phyloP scores from a whole-genome alignment of 2,329 filamentous ascomycete genomes.

The Fusarium sulawesiense region DNA sequence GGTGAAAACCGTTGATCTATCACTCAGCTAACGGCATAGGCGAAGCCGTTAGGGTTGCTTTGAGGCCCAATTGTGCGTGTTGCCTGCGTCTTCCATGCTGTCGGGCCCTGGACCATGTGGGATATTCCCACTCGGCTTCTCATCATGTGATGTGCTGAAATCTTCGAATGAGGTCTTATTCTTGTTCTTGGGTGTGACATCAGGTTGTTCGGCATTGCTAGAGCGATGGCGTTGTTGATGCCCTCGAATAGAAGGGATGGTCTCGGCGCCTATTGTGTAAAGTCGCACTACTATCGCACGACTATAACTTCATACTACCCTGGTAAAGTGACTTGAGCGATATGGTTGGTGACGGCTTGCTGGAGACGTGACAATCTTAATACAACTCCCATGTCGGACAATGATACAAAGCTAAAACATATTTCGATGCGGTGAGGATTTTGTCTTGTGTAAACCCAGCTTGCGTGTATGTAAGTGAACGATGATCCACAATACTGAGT shows the following conservation, averaged over 20 bases:
- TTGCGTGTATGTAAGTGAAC: not conserved
- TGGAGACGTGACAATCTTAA: constrained; percentile 31
- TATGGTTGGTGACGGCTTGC: constrained; percentile 32
- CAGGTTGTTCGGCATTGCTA: constrained; percentile 19
- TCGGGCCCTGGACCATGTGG: constrained; percentile 31
- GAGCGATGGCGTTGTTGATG: constrained; percentile 7
- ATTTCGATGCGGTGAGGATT: constrained; percentile 23
- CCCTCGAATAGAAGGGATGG: constrained; percentile 23
- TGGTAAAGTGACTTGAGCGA: constrained; percentile 16
- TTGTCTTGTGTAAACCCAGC: not conserved
- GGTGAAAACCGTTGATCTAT: constrained; percentile 8
- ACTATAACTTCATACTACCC: constrained; percentile 32
- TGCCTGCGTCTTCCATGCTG: constrained; percentile 26
- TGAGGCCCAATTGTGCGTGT: constrained; percentile 41
- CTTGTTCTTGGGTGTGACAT: constrained; percentile 25
- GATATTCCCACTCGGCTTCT: constrained; percentile 9
- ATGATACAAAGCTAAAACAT: constrained; percentile 13
- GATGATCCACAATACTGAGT: not conserved
- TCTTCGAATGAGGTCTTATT: constrained; percentile 32
- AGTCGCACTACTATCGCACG: constrained; percentile 38
- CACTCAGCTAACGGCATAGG: constrained; percentile 13
- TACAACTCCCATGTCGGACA: not conserved
- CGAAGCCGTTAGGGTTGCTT: constrained; percentile 19
- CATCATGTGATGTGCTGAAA: constrained; percentile 36
- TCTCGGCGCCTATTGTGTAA: constrained; percentile 33